A percentile compares a stretch with the other conserved stretches of the same genome.
phyloP scores from a whole-genome alignment of 768 basidiomycete genomes.

The Kwoniella shandongensis region DNA sequence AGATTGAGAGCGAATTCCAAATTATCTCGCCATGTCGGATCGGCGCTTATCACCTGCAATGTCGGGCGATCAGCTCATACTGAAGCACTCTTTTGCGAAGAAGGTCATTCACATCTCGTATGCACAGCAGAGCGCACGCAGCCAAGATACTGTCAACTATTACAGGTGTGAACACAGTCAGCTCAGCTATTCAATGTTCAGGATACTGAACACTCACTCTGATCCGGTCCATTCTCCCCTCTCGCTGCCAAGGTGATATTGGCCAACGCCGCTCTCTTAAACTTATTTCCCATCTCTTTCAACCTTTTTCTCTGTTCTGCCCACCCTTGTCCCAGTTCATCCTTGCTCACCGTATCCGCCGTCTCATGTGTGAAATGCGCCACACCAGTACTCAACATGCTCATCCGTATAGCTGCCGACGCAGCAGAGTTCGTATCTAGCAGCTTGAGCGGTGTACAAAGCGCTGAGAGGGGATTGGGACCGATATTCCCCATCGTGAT shows the following conservation, averaged over 20 bases:
- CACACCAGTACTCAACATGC: slow-evolving; percentile 36
- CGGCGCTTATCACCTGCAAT: slow-evolving; percentile 37
- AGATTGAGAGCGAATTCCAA: slow-evolving; percentile 44
- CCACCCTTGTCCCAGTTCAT: slow-evolving; percentile 19
- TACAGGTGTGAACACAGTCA: not conserved
- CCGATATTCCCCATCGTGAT: slow-evolving; percentile 45
- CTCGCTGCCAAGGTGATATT: slow-evolving; percentile 30
- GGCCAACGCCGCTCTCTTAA: slow-evolving; percentile 33
- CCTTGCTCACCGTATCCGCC: slow-evolving; percentile 1
- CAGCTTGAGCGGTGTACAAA: slow-evolving; percentile 34
- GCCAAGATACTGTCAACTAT: slow-evolving; percentile 38
- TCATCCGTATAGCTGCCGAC: slow-evolving; percentile 42
- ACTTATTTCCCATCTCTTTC: slow-evolving; percentile 33
- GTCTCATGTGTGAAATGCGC: slow-evolving; percentile 37
- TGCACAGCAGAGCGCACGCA: slow-evolving; percentile 35
- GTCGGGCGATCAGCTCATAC: too few relatives aligned
- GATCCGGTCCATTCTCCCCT: slow-evolving; percentile 13
- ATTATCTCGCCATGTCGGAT: slow-evolving; percentile 38
- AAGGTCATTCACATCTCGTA: slow-evolving; percentile 33
- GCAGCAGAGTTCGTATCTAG: slow-evolving; percentile 37
- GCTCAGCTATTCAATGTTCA: not conserved
- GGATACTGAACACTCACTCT: too few relatives aligned
- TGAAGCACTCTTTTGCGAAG: too few relatives aligned
- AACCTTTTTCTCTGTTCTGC: slow-evolving; percentile 13
- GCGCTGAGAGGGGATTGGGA: slow-evolving; percentile 37